These are phyloP conservation scores for Papiliotrema fonsecae DNA, from an alignment of 1,284 basidiomycete species.

Conservation along the genomic window DNA sequence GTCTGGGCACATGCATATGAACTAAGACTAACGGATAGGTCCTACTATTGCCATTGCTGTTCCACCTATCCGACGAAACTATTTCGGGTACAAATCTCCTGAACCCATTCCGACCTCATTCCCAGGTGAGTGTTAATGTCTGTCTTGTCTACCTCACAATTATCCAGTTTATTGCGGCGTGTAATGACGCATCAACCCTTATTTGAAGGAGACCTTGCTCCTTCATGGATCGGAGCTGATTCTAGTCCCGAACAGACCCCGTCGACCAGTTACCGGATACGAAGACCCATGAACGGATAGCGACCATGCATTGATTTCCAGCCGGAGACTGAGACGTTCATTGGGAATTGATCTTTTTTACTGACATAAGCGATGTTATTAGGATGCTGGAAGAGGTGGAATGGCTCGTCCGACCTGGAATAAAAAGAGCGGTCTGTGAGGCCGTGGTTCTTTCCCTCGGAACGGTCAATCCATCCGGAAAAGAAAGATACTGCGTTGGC, in stretches of 20 bases:
- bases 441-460: too few relatives aligned
- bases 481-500: too few relatives aligned
- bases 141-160: neutral
- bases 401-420: too few relatives aligned
- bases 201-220: neutral
- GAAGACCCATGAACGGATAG: constrained; percentile 1
- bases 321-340: neutral
- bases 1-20: neutral
- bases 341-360: neutral
- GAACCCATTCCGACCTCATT: constrained; percentile 3
- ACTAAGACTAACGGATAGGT: neutral
- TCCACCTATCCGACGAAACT: constrained; percentile 6
- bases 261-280: constrained; percentile 2
- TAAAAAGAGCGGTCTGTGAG: too few relatives aligned
- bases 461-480: too few relatives aligned
- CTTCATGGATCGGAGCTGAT: neutral
- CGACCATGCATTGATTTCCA: neutral
- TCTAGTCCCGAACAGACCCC: constrained; percentile 3
- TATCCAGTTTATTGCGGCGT: neutral
- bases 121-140: constrained; percentile 1
- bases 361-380: too few relatives aligned
- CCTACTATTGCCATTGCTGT: neutral
- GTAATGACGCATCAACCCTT: neutral
- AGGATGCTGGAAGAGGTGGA: too few relatives aligned
- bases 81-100: constrained; percentile 2